Conservation (phyloP, 2,329 filamentous ascomycete species). For the Bisporella sp. region DNA sequence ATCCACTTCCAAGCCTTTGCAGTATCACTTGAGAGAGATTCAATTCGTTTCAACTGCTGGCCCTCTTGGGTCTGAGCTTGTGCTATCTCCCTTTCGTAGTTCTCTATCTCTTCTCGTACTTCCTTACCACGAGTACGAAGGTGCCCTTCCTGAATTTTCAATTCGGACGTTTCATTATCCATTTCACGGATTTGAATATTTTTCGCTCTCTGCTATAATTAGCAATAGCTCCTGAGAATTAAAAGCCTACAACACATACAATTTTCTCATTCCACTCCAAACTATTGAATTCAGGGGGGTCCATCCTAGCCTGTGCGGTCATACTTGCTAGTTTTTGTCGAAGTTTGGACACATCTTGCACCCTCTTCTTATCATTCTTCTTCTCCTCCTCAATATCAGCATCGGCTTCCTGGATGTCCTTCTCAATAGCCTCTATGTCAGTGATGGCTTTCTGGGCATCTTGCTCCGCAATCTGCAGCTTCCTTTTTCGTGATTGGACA, state of each 20-base stretch:
- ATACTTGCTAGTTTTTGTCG: conserved; percentile 53
- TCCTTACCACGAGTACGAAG: conserved; percentile 33
- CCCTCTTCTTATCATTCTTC: conserved; percentile 40
- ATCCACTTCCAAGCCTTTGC: conserved; percentile 76
- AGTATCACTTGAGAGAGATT: conserved; percentile 53
- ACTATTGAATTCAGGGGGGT: conserved; percentile 62
- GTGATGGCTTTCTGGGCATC: conserved; percentile 34
- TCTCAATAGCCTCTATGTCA: conserved; percentile 35
- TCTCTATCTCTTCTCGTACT: conserved; percentile 32
- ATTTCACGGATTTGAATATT: conserved; percentile 50
- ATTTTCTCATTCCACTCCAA: conserved; percentile 66
- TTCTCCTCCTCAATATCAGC: conserved; percentile 42
- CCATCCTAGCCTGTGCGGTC: conserved; percentile 50
- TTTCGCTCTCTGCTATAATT: conserved; percentile 42
- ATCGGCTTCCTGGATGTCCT: conserved; percentile 32
- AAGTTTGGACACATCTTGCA: conserved; percentile 41
- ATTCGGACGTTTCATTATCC: conserved; percentile 31
- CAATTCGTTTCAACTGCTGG: conserved; percentile 63
- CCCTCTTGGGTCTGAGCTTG: conserved; percentile 68
- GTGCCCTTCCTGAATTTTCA: conserved; percentile 14
- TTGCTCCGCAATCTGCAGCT: conserved; percentile 47
- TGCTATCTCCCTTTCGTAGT: conserved; percentile 42
- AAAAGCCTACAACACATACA: conserved; percentile 39
- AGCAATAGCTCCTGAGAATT: not conserved
- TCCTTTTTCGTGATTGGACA: conserved; percentile 45